Base-by-base conservation (phyloP, 2,329 filamentous ascomycete species). In the Cadophora luteo-olivacea region DNA sequence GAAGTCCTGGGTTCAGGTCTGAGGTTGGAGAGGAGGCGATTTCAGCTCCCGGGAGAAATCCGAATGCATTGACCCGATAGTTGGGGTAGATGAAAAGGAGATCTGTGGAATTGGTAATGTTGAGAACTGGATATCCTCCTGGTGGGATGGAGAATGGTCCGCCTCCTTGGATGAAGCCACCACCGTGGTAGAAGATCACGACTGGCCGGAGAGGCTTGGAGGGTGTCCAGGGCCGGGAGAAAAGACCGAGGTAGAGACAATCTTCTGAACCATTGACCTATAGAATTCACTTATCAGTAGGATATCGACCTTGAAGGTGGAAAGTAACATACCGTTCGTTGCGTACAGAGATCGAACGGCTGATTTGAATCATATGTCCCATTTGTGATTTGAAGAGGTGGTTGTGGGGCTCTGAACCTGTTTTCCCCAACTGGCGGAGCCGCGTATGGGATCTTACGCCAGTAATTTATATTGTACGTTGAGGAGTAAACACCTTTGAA, bases 61-160 rank as follows among this genome's bases (percentile, higher is more conserved):
- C 92, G 75, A 93, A 82, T 1, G 87, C 85, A 8, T 88, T 88
- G 36, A 92, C 84, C 4, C 91, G 84, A 77, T 92, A 88, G 78
- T 86, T 87, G 74, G 89, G 84, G 76, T 83, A 86, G 52, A 90
- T 84, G 64, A 83, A 86, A 25, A 91, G 80, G 64, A 91, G 78
- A 25, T 78, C 68, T 68, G 85, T 86, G 4, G 76, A 68, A 1
- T 74, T 71, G 32, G 83, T 85, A 3, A 84, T 85, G 71, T 89
- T 88, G 3, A 90, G 79, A 4, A 88, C 81, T 0, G 87, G 88
- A 72, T 86, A 90, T 0, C 82, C 85, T 0, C 83, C 78, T 2
- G 88, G 87, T 4, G 87, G 87, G 8, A 89, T 80, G 7, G 75
- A 77, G 73, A 89, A 87, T 48, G 79, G 82, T 0, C 85, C 87